Conservation (phyloP, 371 early-diverging fungal species). For the Mortierella sp. region DNA sequence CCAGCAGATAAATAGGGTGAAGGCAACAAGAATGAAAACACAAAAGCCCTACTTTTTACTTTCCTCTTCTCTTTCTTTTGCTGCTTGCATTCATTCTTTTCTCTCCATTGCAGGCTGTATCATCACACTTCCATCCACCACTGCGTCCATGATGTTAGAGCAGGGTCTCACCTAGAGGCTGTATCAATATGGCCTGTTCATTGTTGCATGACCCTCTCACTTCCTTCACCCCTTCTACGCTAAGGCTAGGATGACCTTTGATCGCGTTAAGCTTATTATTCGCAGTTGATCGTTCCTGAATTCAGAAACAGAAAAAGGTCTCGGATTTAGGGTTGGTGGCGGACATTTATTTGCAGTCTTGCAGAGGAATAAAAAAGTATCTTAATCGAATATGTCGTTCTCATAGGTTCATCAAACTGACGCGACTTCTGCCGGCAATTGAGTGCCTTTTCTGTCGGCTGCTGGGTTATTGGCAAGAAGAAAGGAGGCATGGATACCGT, state of each 20-base stretch:
- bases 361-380: too few species aligned
- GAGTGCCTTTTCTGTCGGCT: background rate
- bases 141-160: background rate
- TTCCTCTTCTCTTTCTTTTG: background rate
- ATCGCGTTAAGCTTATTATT: background rate
- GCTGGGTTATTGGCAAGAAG: background rate
- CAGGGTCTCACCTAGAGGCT: background rate
- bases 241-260: background rate
- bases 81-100: too few species aligned
- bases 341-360: background rate
- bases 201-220: background rate
- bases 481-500: background rate
- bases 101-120: background rate
- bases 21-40: background rate
- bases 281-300: background rate
- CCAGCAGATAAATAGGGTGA: slow-evolving; percentile 6
- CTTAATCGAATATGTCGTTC: too few species aligned
- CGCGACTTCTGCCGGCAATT: background rate
- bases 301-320: background rate
- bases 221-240: background rate
- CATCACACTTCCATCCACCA: background rate
- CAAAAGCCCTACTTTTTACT: slow-evolving; percentile 2
- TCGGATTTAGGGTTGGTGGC: background rate
- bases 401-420: background rate
- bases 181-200: background rate